Evolutionary conservation across 331 rosid genomes (phyloP), one percentile per base, ranked within the genome.

Genomic region (Dryas integrifolia): DNA sequence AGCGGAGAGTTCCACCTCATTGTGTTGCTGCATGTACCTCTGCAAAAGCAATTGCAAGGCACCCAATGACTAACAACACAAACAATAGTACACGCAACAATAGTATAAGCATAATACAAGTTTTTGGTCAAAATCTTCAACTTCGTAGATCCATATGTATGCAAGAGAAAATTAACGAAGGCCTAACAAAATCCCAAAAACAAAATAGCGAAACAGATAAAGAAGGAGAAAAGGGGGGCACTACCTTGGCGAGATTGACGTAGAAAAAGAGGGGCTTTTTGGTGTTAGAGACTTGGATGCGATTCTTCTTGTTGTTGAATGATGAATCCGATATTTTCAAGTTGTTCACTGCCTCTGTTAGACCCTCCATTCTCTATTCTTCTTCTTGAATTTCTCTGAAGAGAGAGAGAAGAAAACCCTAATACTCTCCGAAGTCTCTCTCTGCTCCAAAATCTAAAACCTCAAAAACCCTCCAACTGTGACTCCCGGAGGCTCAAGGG

Each of bases 201-300:
- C 38, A 21, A 21, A 21, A 15, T 8, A 50, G 35, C 48, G 46
- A 51, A 49, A 66, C 39, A 48, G 13, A 58, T 12, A 4, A 12
- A 12, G 9, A 47, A 7, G 21, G 4, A 53, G 39, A 53, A 53
- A 69, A 41, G 5, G 70, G 38, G 12, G 30, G 44, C 30, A 13
- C n/a, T n/a, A 83, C 86, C 81, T 83, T 83, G 57, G 86, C 83
- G 14, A 79, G 83, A 49, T 79, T 79, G 73, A 78, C 83, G 9
- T 78, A 82, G 60, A 82, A 78, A 57, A 82, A 82, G 77, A 82
- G 81, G 57, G 86, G 83, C 9, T 76, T 79, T 65, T 83, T 83
- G 69, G 84, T 72, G 40, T 67, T 76, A 2, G 81, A 83, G 43
- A 76, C 86, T 68, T 79, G 84, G 70, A 83, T 82, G 52, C 83